Evolutionary conservation across 257 asterid genomes (phyloP).

Genomic region (Fraxinus excelsior): DNA sequence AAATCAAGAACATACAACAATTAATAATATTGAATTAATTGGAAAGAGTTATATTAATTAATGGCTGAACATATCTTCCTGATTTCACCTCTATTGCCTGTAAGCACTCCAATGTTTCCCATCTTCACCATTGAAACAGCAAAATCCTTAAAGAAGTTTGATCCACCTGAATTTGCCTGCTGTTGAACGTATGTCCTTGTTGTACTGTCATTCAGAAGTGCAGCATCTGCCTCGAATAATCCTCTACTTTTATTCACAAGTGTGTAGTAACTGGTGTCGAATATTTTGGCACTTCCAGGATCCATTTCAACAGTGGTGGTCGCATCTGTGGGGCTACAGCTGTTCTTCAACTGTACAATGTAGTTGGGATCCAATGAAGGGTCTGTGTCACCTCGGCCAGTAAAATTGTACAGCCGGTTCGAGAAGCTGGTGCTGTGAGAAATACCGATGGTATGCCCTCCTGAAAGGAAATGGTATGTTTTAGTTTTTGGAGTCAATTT

Average conservation of each 20-base stretch:
- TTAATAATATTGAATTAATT: neutral
- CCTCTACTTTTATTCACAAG: slow-evolving; percentile 35
- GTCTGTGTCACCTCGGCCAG: slow-evolving; percentile 52
- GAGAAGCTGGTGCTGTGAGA: slow-evolving; percentile 45
- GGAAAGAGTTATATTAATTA: neutral
- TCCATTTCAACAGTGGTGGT: too few relatives aligned
- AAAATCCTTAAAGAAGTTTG: too few relatives aligned
- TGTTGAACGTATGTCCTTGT: slow-evolving; percentile 35
- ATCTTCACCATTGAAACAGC: too few relatives aligned
- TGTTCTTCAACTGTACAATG: slow-evolving; percentile 24
- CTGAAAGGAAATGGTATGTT: slow-evolving; percentile 22
- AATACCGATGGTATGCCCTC: slow-evolving; percentile 33
- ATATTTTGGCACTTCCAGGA: too few relatives aligned
- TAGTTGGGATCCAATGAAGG: slow-evolving; percentile 51
- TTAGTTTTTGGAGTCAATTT: too few relatives aligned
- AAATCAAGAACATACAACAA: too few relatives aligned
- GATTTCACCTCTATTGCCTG: too few relatives aligned
- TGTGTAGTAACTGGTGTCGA: slow-evolving; percentile 31
- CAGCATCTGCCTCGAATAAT: slow-evolving; percentile 43
- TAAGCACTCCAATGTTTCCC: too few relatives aligned
- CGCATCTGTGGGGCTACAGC: too few relatives aligned
- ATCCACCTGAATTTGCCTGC: slow-evolving; percentile 17
- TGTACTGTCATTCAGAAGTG: slow-evolving; percentile 31
- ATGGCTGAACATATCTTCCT: too few relatives aligned
- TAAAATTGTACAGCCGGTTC: slow-evolving; percentile 52